Evolutionary conservation across 345 rosid genomes (phyloP).

Genomic region (Angophora floribunda): DNA sequence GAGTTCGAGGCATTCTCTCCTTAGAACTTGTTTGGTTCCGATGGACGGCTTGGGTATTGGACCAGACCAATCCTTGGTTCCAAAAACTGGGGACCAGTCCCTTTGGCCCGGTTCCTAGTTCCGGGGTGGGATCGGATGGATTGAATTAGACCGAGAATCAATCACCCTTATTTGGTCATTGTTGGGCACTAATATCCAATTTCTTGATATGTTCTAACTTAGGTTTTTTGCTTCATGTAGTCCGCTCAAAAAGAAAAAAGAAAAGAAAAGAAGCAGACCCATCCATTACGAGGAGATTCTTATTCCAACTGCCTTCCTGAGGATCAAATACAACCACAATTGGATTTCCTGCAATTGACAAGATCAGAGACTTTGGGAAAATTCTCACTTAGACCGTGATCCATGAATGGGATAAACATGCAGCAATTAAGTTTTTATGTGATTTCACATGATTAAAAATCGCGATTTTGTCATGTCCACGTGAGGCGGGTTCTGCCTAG

Average conservation of each 20-base stretch:
- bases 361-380: background rate
- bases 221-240: too few relatives aligned
- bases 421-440: background rate
- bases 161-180: background rate
- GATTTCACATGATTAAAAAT: background rate
- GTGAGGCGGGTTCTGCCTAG: background rate
- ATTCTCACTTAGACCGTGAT: background rate
- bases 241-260: background rate
- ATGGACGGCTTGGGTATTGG: background rate
- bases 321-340: background rate
- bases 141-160: fast-evolving
- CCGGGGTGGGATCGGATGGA: fast-evolving
- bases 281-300: background rate
- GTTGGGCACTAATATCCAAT: background rate
- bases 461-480: background rate
- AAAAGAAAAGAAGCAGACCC: background rate
- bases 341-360: background rate
- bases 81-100: background rate
- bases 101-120: background rate
- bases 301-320: background rate
- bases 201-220: too few relatives aligned
- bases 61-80: background rate
- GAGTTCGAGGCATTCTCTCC: background rate
- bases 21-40: background rate
- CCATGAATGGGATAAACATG: background rate